Evolutionary conservation across 2,329 filamentous ascomycete species (phyloP).

Genomic region (Cercospora sp.): DNA sequence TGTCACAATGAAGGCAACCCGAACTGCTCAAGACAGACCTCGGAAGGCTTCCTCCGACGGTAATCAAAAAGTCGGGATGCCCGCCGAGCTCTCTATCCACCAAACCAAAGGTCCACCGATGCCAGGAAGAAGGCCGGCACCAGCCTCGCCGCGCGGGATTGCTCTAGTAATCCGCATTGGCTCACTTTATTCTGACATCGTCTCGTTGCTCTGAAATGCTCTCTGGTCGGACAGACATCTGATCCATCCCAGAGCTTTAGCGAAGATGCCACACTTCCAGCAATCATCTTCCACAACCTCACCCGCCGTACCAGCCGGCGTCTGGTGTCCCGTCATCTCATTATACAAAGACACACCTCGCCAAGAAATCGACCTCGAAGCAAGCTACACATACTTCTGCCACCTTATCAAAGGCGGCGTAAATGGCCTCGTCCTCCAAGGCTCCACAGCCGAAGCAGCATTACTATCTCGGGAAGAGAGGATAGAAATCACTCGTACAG

Average conservation of each 20-base stretch:
- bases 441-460: constrained; percentile 51
- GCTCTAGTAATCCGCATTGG: neutral
- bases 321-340: constrained; percentile 52
- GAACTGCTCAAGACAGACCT: neutral
- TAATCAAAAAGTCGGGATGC: neutral
- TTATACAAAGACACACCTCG: constrained; percentile 45
- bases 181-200: neutral
- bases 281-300: neutral
- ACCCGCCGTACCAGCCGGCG: constrained; percentile 43
- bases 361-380: constrained; percentile 49
- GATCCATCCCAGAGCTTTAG: neutral
- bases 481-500: constrained; percentile 44
- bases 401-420: constrained; percentile 48
- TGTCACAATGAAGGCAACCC: too few species aligned
- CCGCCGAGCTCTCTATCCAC: neutral
- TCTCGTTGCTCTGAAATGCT: neutral
- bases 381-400: constrained; percentile 48
- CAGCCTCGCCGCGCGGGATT: neutral
- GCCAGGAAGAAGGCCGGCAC: neutral
- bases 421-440: constrained; percentile 50
- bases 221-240: neutral
- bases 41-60: neutral
- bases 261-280: neutral
- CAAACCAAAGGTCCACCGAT: neutral
- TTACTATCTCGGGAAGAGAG: constrained; percentile 47